A percentile compares a stretch with the other conserved stretches of the same genome.
These are phyloP conservation scores for Boletus speciosus DNA, from an alignment of 768 basidiomycete genomes.

Conservation along the genomic window DNA sequence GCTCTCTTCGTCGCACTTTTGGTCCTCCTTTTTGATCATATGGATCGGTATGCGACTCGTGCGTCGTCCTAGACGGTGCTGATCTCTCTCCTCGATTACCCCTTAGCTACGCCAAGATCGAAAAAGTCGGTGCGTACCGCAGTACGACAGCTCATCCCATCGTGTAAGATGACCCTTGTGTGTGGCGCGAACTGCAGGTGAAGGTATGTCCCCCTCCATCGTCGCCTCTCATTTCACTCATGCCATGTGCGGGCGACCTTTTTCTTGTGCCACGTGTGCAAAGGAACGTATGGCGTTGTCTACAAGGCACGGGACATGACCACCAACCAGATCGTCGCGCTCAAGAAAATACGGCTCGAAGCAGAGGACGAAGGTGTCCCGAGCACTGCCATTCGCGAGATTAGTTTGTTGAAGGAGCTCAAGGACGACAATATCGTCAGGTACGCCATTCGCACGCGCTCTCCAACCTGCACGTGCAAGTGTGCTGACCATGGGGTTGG, in stretches of 20 bases:
- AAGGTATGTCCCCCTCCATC: constrained; percentile 31
- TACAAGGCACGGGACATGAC: constrained; percentile 90
- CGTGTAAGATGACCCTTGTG: constrained; percentile 15
- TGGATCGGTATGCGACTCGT: constrained; percentile 33
- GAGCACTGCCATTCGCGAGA: constrained; percentile 96
- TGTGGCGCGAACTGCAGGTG: constrained; percentile 35
- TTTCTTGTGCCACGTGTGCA: constrained; percentile 3
- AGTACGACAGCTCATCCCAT: constrained; percentile 1
- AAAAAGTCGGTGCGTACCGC: constrained; percentile 88
- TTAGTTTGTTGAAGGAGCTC: constrained; percentile 94
- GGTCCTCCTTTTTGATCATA: constrained; percentile 10
- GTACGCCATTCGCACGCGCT: constrained; percentile 36
- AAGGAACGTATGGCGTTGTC: constrained; percentile 97
- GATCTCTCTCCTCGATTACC: constrained; percentile 19
- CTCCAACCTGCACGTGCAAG: neutral
- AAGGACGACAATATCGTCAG: constrained; percentile 95
- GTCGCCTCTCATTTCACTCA: neutral
- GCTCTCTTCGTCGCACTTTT: neutral
- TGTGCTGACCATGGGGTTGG: constrained; percentile 7
- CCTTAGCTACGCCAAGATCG: constrained; percentile 89
- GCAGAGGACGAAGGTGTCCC: constrained; percentile 99
- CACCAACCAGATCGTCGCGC: constrained; percentile 82
- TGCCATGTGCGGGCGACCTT: neutral
- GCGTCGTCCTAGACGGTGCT: constrained; percentile 10
- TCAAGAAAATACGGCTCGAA: constrained; percentile 98